phyloP scores from a whole-genome alignment of 2,329 filamentous ascomycete genomes.

The Metarhizium guizhouense region DNA sequence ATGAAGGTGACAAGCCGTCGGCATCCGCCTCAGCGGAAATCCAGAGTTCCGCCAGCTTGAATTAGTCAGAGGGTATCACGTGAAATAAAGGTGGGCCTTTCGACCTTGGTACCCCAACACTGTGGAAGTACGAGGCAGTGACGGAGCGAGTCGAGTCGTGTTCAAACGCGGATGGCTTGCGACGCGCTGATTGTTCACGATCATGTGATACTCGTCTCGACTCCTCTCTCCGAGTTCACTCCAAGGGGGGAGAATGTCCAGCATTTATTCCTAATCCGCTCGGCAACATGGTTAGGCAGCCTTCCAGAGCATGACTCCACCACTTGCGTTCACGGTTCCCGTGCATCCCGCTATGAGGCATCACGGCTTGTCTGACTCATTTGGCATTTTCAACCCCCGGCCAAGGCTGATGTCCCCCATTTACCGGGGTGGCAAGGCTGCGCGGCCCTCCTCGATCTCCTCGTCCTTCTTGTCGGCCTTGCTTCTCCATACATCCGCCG shows the following conservation, averaged over 20 bases:
- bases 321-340: background rate
- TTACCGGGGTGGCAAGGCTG: background rate
- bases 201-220: background rate
- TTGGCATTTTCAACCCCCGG: background rate
- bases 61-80: constrained; percentile 1
- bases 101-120: background rate
- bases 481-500: background rate
- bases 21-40: constrained; percentile 7
- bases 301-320: background rate
- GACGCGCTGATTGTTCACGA: background rate
- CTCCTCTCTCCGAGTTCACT: background rate
- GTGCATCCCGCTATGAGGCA: background rate
- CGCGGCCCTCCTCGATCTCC: background rate
- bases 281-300: background rate
- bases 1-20: constrained; percentile 12
- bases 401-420: background rate
- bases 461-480: background rate
- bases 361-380: background rate
- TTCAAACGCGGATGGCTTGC: too few relatives aligned
- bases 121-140: background rate
- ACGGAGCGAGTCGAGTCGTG: too few relatives aligned
- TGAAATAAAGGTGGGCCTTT: background rate
- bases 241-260: background rate
- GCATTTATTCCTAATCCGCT: background rate
- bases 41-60: constrained; percentile 8